Percentiles rank a stretch among this genome's conserved stretches.
These are phyloP conservation scores for Sclerotinia borealis DNA, from an alignment of 2,329 filamentous ascomycete species.

Conservation along the genomic window DNA sequence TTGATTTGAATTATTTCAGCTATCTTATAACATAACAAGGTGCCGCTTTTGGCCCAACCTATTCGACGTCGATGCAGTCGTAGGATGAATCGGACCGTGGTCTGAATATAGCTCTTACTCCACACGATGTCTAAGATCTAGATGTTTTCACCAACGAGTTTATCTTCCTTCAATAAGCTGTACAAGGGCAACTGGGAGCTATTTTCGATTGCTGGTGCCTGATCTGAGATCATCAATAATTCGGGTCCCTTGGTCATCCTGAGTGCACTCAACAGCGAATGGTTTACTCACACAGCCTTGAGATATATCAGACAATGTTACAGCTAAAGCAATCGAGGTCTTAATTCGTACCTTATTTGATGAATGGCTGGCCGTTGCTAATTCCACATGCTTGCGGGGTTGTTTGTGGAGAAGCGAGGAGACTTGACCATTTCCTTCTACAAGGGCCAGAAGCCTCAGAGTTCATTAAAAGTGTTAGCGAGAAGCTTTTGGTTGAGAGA, in stretches of 20 bases:
- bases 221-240: constrained; percentile 5
- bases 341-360: background rate
- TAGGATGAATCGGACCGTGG: background rate
- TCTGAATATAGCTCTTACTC: background rate
- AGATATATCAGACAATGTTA: background rate
- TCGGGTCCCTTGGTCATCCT: background rate
- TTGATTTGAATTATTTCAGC: background rate
- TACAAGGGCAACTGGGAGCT: background rate
- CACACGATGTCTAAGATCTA: background rate
- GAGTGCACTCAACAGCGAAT: background rate
- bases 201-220: background rate
- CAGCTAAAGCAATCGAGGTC: background rate
- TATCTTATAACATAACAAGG: background rate
- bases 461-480: background rate
- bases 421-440: background rate
- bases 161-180: background rate
- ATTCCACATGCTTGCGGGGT: background rate
- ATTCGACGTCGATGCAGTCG: background rate
- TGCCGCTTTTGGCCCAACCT: background rate
- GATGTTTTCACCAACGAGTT: background rate
- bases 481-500: background rate
- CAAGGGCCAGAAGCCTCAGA: background rate
- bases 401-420: background rate
- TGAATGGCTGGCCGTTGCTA: background rate
- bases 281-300: background rate